Evolutionary conservation across 2,329 filamentous ascomycete genomes (phyloP).

Genomic region (Microcera coccophila): DNA sequence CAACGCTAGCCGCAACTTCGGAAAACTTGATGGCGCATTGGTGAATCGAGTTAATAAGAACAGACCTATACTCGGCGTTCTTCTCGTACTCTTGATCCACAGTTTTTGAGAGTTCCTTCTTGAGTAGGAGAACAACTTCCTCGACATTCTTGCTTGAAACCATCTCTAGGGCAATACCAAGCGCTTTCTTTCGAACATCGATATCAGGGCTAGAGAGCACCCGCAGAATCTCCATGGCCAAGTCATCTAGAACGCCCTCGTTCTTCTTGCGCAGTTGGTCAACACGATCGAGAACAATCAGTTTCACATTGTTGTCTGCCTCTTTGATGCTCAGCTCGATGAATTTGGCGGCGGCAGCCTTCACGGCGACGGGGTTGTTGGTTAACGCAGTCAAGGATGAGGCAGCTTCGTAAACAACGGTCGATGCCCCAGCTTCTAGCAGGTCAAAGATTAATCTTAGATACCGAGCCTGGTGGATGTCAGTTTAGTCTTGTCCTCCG

Average conservation of each 20-base stretch:
- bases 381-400: slow-evolving; percentile 92
- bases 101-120: slow-evolving; percentile 96
- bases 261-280: slow-evolving; percentile 83
- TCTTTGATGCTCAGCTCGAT: slow-evolving; percentile 97
- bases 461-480: slow-evolving; percentile 66
- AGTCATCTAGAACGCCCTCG: slow-evolving; percentile 84
- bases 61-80: slow-evolving; percentile 89
- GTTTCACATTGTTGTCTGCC: slow-evolving; percentile 97
- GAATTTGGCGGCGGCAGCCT: slow-evolving; percentile 92
- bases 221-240: slow-evolving; percentile 94
- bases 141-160: slow-evolving; percentile 98
- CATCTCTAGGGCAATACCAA: slow-evolving; percentile 91
- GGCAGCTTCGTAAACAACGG: slow-evolving; percentile 95
- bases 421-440: slow-evolving; percentile 86
- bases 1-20: slow-evolving; percentile 93
- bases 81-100: slow-evolving; percentile 99
- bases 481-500: slow-evolving; percentile 24
- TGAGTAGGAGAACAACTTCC: slow-evolving; percentile 90
- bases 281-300: slow-evolving; percentile 94
- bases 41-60: slow-evolving; percentile 95
- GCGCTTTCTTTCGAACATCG: slow-evolving; percentile 88
- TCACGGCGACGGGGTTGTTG: slow-evolving; percentile 94
- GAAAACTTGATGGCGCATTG: slow-evolving; percentile 99
- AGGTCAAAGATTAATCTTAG: slow-evolving; percentile 94
- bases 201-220: slow-evolving; percentile 94